phyloP scores from a whole-genome alignment of 768 basidiomycete species.

The Phaffia tasmanica region DNA sequence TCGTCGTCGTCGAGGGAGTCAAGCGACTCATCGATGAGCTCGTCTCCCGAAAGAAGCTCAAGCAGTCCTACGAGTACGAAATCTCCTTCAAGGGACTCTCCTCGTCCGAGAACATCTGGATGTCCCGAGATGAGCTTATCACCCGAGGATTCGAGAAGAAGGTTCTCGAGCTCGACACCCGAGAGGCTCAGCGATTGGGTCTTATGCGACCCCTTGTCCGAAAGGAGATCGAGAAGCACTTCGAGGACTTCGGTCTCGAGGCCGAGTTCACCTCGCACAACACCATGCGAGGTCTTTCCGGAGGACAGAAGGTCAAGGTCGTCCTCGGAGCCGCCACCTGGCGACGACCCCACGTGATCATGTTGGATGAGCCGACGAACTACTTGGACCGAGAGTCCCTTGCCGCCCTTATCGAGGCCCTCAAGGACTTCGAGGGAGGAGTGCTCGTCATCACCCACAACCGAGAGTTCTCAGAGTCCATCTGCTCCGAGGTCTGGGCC shows the following conservation, averaged over 20 bases:
- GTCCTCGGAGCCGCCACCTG: slow-evolving; percentile 96
- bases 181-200: slow-evolving; percentile 93
- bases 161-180: slow-evolving; percentile 92
- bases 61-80: slow-evolving; percentile 99
- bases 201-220: slow-evolving; percentile 92
- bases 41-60: slow-evolving; percentile 82
- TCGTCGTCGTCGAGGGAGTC: slow-evolving; percentile 79
- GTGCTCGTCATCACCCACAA: slow-evolving; percentile 88
- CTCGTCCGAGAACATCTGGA: slow-evolving; percentile 97
- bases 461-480: slow-evolving; percentile 94
- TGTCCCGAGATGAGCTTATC: slow-evolving; percentile 90
- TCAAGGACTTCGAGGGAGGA: slow-evolving; percentile 97
- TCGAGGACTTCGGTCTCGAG: slow-evolving; percentile 75
- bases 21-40: slow-evolving; percentile 94
- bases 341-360: slow-evolving; percentile 87
- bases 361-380: slow-evolving; percentile 45
- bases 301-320: slow-evolving; percentile 99
- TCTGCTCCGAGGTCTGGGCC: slow-evolving; percentile 98
- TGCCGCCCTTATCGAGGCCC: slow-evolving; percentile 93
- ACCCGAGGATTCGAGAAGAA: slow-evolving; percentile 99
- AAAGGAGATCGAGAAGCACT: slow-evolving; percentile 98
- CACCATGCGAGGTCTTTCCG: slow-evolving; percentile 96
- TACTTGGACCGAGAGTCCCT: slow-evolving; percentile 99
- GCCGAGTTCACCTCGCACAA: slow-evolving; percentile 98
- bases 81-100: slow-evolving; percentile 87